These are phyloP conservation scores for Alternaria ethzedia DNA, from an alignment of 2,329 filamentous ascomycete genomes.

Conservation along the genomic window DNA sequence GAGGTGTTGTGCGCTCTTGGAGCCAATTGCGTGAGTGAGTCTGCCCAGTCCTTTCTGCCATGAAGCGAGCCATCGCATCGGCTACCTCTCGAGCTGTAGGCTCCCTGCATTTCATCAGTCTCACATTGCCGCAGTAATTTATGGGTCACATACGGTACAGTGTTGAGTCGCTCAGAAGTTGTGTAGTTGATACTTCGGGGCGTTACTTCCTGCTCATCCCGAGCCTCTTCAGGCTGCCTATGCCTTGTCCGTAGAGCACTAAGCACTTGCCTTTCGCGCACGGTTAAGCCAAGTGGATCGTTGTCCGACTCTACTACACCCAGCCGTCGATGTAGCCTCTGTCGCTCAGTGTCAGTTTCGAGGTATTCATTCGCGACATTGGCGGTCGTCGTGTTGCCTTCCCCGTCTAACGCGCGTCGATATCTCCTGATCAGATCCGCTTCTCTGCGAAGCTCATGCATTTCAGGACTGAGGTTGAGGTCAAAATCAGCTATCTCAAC, in stretches of 20 bases:
- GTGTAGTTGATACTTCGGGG: constrained; percentile 55
- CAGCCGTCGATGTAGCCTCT: constrained; percentile 41
- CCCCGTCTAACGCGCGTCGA: constrained; percentile 46
- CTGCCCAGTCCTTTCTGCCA: constrained; percentile 24
- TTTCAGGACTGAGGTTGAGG: constrained; percentile 38
- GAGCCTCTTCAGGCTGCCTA: constrained; percentile 51
- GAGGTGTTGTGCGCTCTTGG: constrained; percentile 36
- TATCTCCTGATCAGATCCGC: constrained; percentile 54
- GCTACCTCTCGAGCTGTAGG: constrained; percentile 28
- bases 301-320: constrained; percentile 50
- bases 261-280: constrained; percentile 54
- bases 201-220: constrained; percentile 40
- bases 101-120: constrained; percentile 12
- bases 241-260: constrained; percentile 52
- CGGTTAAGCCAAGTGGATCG: constrained; percentile 55
- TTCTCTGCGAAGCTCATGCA: constrained; percentile 58
- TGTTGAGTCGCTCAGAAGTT: constrained; percentile 26
- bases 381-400: constrained; percentile 46
- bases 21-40: constrained; percentile 24
- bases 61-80: constrained; percentile 30
- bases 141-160: constrained; percentile 30
- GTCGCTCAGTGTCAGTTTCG: constrained; percentile 47
- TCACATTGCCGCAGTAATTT: constrained; percentile 8
- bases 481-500: constrained; percentile 62
- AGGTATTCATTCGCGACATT: constrained; percentile 53